phyloP scores from a whole-genome alignment of 257 asterid species.

The Verbascum thapsus region DNA sequence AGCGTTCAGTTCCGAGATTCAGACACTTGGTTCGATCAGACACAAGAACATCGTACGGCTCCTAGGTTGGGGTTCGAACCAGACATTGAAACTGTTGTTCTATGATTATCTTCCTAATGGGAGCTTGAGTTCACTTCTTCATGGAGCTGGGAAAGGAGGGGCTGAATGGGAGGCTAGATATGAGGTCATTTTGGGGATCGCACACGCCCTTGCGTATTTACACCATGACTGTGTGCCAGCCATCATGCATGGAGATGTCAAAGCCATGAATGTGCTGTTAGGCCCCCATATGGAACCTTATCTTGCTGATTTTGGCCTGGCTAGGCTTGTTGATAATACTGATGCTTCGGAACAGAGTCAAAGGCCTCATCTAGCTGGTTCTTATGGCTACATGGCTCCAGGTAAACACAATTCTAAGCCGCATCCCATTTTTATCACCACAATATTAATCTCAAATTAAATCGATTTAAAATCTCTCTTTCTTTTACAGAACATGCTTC shows the following conservation, averaged over 20 bases:
- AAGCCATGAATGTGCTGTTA: slow-evolving; percentile 89
- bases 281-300: slow-evolving; percentile 81
- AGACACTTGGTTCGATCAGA: slow-evolving; percentile 79
- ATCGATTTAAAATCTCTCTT: neutral
- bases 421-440: neutral
- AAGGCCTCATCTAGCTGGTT: slow-evolving; percentile 88
- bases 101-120: slow-evolving; percentile 94
- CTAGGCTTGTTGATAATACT: slow-evolving; percentile 55
- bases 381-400: slow-evolving; percentile 99
- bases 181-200: slow-evolving; percentile 73
- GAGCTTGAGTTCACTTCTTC: slow-evolving; percentile 92
- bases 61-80: slow-evolving; percentile 89
- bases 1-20: slow-evolving; percentile 76
- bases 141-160: slow-evolving; percentile 82
- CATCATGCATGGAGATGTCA: slow-evolving; percentile 94
- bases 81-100: slow-evolving; percentile 69
- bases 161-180: slow-evolving; percentile 89
- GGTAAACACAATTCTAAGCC: slow-evolving; percentile 44
- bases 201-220: slow-evolving; percentile 84
- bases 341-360: slow-evolving; percentile 57
- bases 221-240: slow-evolving; percentile 96
- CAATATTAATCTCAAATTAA: slow-evolving; percentile 2
- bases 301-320: slow-evolving; percentile 92
- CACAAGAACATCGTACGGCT: slow-evolving; percentile 93
- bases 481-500: slow-evolving; percentile 73